phyloP scores from a whole-genome alignment of 495 filamentous ascomycete genomes.

The Talaromyces thailandensis region DNA sequence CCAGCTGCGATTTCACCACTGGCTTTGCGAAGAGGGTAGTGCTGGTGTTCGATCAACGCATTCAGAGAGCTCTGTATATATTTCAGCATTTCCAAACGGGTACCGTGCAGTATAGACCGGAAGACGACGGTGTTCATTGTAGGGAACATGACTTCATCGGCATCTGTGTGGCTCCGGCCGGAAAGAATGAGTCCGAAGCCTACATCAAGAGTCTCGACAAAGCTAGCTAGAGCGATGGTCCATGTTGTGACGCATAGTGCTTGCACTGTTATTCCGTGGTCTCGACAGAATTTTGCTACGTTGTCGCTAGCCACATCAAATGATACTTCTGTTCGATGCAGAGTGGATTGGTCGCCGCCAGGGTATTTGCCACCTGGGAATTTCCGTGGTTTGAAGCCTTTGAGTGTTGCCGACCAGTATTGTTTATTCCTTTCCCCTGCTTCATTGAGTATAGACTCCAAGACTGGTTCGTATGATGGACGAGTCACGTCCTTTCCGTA shows the following conservation, averaged over 20 bases:
- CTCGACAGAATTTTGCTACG: slow-evolving; percentile 45
- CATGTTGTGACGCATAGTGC: slow-evolving; percentile 58
- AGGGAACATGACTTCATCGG: slow-evolving; percentile 57
- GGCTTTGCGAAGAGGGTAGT: slow-evolving; percentile 57
- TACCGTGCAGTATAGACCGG: slow-evolving; percentile 55
- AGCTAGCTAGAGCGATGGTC: slow-evolving; percentile 50
- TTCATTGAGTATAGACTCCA: slow-evolving; percentile 33
- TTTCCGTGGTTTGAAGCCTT: slow-evolving; percentile 30
- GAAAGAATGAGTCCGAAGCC: slow-evolving; percentile 65
- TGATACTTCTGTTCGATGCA: slow-evolving; percentile 36
- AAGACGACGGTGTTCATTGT: slow-evolving; percentile 71
- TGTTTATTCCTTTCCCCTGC: slow-evolving; percentile 25
- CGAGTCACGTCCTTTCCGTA: slow-evolving; percentile 25
- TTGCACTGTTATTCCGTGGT: slow-evolving; percentile 51
- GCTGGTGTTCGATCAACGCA: slow-evolving; percentile 50
- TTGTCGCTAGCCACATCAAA: slow-evolving; percentile 25
- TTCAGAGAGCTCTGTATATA: slow-evolving; percentile 47
- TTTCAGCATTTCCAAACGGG: slow-evolving; percentile 45
- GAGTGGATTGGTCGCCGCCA: slow-evolving; percentile 26
- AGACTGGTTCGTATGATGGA: slow-evolving; percentile 33
- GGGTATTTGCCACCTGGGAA: slow-evolving; percentile 13
- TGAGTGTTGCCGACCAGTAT: slow-evolving; percentile 45
- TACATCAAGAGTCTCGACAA: slow-evolving; percentile 49
- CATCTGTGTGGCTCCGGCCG: slow-evolving; percentile 51
- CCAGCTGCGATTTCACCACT: slow-evolving; percentile 12